phyloP scores from a whole-genome alignment of 805 yeast genomes.

The Candida ovalis region DNA sequence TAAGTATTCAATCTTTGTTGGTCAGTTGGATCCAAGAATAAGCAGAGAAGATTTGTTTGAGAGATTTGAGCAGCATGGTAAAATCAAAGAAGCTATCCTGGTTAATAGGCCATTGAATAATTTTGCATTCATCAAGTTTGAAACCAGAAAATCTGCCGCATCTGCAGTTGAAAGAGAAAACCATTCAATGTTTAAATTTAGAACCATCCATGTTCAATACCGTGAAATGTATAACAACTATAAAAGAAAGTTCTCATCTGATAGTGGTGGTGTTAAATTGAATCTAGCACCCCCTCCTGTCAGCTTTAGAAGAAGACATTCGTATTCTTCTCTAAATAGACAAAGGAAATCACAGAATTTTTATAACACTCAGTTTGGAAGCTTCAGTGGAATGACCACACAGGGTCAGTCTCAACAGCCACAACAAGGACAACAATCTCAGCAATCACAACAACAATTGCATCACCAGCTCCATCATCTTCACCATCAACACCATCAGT shows the following conservation, averaged over 20 bases:
- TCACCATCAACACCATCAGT: not conserved
- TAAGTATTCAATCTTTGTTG: constrained; percentile 71
- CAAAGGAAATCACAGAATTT: constrained; percentile 14
- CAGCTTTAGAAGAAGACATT: constrained; percentile 46
- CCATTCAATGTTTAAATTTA: constrained; percentile 68
- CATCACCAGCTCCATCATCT: not conserved
- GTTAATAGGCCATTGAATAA: constrained; percentile 48
- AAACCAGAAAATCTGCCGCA: constrained; percentile 70
- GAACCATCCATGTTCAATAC: constrained; percentile 82
- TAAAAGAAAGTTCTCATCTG: constrained; percentile 28
- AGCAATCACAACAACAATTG: not conserved
- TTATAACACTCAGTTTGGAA: constrained; percentile 15
- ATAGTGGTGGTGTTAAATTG: constrained; percentile 26
- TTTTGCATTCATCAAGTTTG: constrained; percentile 73
- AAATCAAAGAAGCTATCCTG: constrained; percentile 51
- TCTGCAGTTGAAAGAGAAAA: constrained; percentile 84
- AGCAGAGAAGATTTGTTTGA: constrained; percentile 51
- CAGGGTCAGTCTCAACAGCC: constrained; percentile 10
- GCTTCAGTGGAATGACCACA: constrained; percentile 15
- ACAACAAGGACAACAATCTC: not conserved
- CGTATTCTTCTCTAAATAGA: constrained; percentile 13
- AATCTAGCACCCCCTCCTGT: constrained; percentile 80
- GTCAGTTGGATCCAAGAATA: constrained; percentile 57
- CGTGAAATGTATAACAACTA: constrained; percentile 51
- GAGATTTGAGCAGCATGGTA: constrained; percentile 67